Base-by-base conservation (phyloP, 2,329 filamentous ascomycete species). In the Shiraia sp. region DNA sequence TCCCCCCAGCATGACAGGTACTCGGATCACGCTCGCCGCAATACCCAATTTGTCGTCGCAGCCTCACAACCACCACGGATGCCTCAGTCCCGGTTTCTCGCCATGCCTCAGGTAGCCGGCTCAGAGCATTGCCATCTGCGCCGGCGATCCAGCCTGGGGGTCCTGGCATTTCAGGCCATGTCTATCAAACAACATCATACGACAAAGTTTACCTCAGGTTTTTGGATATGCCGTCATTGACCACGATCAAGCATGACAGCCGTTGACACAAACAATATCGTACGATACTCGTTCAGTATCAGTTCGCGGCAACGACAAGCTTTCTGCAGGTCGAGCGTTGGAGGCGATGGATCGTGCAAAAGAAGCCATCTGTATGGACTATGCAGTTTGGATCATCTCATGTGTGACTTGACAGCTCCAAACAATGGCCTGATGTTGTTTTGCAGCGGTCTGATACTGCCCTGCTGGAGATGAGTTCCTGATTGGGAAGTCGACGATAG, bases 161-260 rank as follows among this genome's bases (percentile, higher is more conserved):
- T 47, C 45, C 43, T 46, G 43, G 42, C 36, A 47, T 42, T 35
- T 49, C 34, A 46, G n/a, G 47, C 47, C 47, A 27, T 40, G 45
- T 30, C 39, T 47, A 56, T 63, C 60, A 65, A 65, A 66, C 63
- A 60, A 51, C 48, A 55, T 66, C 60, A 54, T 65, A 66, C 63
- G 60, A 66, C 62, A 51, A 59, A 58, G 63, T 66, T 68, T 66
- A 53, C 62, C 36, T 52, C 61, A 61, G 57, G 46, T 40, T 22
- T 28, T 38, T 41, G 42, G 49, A 45, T 46, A 51, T 40, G 46
- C 42, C 45, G 33, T 48, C 46, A 48, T 51, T 42, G 51, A 43
- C 34, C 34, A 15, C 4, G 32, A 35, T 33, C 33, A 42, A 28
- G 42, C 47, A 54, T 51, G 50, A 42, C 47, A 49, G 49, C 47